Base-by-base conservation (phyloP, 2,329 filamentous ascomycete genomes). In the Paraphaeosphaeria minitans region DNA sequence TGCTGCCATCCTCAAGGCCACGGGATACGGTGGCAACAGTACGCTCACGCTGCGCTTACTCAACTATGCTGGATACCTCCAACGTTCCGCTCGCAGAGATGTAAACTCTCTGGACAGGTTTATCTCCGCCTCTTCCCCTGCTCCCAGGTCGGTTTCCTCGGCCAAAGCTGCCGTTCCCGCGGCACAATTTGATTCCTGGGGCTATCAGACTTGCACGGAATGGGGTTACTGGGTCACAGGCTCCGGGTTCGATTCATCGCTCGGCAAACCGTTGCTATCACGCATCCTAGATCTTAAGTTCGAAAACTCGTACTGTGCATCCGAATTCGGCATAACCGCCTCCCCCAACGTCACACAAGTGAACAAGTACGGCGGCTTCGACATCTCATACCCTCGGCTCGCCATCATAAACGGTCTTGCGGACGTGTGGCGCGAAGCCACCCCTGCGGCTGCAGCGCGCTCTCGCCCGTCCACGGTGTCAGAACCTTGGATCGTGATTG, bases 181-280 rank as follows among this genome's bases (percentile, higher is more conserved):
- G 13, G 42, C 19, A 45, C 42, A 45, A 10, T 45, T 45, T 19
- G 42, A 45, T 21, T 45, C 42, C 1, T 89, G 86, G 86, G 74
- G 77, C 16, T 89, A 87, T 66, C 86, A 86, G 68, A 82, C 82
- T 58, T 69, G 68, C 59, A 66, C 60, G 46, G 69, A 71, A 82
- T 95, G 90, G 90, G 92, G 91, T 12, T 94, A 86, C 76, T 85
- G 93, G 49, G 84, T 88, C 63, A 92, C 89, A 0, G 91, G 91
- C 49, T 88, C 86, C 22, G 87, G 87, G 0, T 91, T 91, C 0
- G 67, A 78, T 0, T 45, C 22, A 24, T 45, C 42, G 13, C 78
- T 84, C 59, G 82, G 87, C 54, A 82, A 88, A 0, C 88, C 92
- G 0, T 76, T 95, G 8, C 80, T 95, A 49, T 94, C 91, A 0